Evolutionary conservation across 352 stramenopile species (phyloP).

Genomic region (Phytophthora constricta): DNA sequence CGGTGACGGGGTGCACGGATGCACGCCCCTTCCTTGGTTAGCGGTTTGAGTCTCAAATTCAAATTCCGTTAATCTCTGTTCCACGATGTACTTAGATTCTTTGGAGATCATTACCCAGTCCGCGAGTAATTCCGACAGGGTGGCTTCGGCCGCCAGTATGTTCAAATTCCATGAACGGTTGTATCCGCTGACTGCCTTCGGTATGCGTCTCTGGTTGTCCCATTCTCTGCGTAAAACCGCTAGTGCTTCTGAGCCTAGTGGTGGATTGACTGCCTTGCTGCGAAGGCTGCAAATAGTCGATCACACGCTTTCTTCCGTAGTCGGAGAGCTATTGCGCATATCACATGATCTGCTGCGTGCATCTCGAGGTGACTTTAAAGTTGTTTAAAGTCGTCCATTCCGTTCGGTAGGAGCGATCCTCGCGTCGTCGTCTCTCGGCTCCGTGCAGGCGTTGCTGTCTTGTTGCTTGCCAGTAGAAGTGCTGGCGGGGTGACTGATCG

Average conservation of each 20-base stretch:
- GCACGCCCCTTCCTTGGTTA: too few species aligned
- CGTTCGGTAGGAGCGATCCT: background rate
- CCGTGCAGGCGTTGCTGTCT: too few species aligned
- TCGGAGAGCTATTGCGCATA: background rate
- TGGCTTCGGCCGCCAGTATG: too few species aligned
- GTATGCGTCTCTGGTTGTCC: background rate
- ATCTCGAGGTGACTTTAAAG: background rate
- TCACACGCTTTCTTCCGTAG: background rate
- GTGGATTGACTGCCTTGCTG: background rate
- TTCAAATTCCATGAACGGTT: background rate
- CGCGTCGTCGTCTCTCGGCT: too few species aligned
- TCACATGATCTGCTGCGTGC: background rate
- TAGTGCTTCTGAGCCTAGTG: background rate
- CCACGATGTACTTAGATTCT: too few species aligned
- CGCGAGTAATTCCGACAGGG: too few species aligned
- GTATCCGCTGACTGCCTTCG: background rate
- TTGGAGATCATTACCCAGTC: too few species aligned
- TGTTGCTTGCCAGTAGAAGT: too few species aligned
- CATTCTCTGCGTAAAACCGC: background rate
- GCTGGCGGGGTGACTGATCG: background rate
- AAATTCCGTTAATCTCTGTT: too few species aligned
- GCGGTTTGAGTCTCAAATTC: too few species aligned
- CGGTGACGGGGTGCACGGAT: too few species aligned
- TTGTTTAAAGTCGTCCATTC: background rate
- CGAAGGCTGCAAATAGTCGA: background rate